Percentiles rank a stretch among this genome's conserved stretches.
Evolutionary conservation across 257 asterid genomes (phyloP).

Genomic region (Ajuga chamaepitys): DNA sequence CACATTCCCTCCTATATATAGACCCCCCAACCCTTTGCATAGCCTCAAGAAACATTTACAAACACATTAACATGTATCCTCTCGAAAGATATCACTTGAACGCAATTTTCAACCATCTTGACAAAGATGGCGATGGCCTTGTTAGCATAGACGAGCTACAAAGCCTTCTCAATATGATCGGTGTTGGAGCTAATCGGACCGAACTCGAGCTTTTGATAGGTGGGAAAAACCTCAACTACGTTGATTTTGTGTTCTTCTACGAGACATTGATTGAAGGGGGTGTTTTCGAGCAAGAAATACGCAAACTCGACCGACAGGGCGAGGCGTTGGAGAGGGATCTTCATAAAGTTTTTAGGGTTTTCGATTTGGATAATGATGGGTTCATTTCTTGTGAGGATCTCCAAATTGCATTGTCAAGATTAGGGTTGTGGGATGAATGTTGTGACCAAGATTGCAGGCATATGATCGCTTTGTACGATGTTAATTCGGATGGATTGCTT

Average conservation of each 20-base stretch:
- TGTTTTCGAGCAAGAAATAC: neutral
- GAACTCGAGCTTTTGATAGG: slow-evolving; percentile 48
- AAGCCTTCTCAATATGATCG: slow-evolving; percentile 31
- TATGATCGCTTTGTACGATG: slow-evolving; percentile 40
- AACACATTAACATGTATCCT: no score
- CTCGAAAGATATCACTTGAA: no score
- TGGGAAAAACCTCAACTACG: slow-evolving; percentile 21
- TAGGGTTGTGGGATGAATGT: slow-evolving; percentile 41
- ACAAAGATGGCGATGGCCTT: slow-evolving; percentile 37
- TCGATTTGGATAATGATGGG: slow-evolving; percentile 48
- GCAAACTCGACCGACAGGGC: neutral
- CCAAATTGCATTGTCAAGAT: slow-evolving; percentile 27
- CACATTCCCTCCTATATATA: no score
- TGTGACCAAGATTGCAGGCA: slow-evolving; percentile 30
- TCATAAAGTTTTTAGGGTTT: slow-evolving; percentile 33
- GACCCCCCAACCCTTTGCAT: no score
- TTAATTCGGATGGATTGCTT: slow-evolving; percentile 49
- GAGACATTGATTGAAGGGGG: slow-evolving; percentile 20
- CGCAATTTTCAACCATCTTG: slow-evolving; percentile 46
- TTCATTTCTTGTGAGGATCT: slow-evolving; percentile 49
- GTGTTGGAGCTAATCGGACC: slow-evolving; percentile 16
- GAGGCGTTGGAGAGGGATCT: slow-evolving; percentile 34
- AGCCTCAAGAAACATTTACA: no score
- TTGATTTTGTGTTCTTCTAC: slow-evolving; percentile 44
- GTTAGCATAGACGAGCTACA: slow-evolving; percentile 41